Evolutionary conservation across 495 filamentous ascomycete species (phyloP).

Genomic region (Rusavskia elegans): DNA sequence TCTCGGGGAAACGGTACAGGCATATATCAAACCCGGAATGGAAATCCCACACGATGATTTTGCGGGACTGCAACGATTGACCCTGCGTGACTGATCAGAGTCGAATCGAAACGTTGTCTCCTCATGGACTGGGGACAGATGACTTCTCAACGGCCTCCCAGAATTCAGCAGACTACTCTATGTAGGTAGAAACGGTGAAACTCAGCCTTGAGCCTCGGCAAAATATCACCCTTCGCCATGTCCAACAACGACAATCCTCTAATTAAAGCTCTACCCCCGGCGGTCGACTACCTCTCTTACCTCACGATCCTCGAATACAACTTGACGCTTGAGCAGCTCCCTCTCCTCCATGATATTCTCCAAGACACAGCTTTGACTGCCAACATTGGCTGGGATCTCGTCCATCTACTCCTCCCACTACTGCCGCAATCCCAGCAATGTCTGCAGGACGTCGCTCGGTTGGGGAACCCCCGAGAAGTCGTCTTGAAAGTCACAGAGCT

Average conservation of each 20-base stretch:
- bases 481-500: constrained; percentile 75
- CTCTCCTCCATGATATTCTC: constrained; percentile 58
- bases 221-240: not conserved
- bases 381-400: constrained; percentile 93
- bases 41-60: too few relatives aligned
- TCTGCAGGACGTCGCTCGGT: constrained; percentile 58
- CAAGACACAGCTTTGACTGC: constrained; percentile 71
- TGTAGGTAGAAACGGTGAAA: too few relatives aligned
- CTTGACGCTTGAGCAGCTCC: constrained; percentile 58
- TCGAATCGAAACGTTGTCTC: too few relatives aligned
- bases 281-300: constrained; percentile 73
- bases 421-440: constrained; percentile 57
- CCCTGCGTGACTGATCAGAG: too few relatives aligned
- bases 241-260: constrained; percentile 32
- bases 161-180: too few relatives aligned
- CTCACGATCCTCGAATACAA: constrained; percentile 78
- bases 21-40: too few relatives aligned
- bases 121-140: too few relatives aligned
- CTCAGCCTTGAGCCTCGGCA: too few relatives aligned
- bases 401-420: constrained; percentile 66
- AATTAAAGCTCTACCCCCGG: constrained; percentile 43
- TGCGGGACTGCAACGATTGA: too few relatives aligned
- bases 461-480: constrained; percentile 89
- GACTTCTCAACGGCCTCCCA: too few relatives aligned
- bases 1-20: too few relatives aligned